These are phyloP conservation scores for Aphanomyces invadans DNA, from an alignment of 352 stramenopile genomes.

Conservation along the genomic window DNA sequence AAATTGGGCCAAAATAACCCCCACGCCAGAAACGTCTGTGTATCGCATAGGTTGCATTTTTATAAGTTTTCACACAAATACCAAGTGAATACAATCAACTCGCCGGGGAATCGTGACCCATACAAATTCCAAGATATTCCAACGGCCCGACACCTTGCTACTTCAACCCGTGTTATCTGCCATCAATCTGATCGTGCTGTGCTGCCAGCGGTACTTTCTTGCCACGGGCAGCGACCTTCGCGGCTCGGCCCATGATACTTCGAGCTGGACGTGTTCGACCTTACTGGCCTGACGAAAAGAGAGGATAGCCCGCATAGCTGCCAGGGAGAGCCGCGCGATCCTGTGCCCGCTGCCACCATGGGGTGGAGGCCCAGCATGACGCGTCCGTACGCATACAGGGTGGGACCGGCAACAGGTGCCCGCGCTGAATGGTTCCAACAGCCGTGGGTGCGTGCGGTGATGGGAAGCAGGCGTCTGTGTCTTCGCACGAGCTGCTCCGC, in stretches of 20 bases:
- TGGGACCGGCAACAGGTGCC: too few species aligned
- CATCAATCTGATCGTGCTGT: slow-evolving; percentile 1
- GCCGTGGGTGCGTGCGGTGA: too few species aligned
- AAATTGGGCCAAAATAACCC: background rate
- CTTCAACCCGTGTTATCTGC: background rate
- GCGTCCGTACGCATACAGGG: too few species aligned
- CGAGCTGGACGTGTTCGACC: background rate
- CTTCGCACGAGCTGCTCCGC: too few species aligned
- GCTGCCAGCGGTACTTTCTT: slow-evolving; percentile 1
- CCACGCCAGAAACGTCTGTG: background rate
- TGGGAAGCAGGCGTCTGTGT: too few species aligned
- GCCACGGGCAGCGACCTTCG: background rate
- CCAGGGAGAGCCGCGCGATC: too few species aligned
- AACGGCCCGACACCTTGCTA: slow-evolving; percentile 8
- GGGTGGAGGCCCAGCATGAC: too few species aligned
- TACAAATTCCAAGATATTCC: slow-evolving; percentile 1
- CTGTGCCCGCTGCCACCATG: too few species aligned
- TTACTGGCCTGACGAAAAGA: too few species aligned
- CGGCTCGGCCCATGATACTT: background rate
- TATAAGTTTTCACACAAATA: background rate
- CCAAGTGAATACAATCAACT: slow-evolving; percentile 4
- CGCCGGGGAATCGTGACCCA: background rate
- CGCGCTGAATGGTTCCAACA: too few species aligned
- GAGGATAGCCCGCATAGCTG: too few species aligned
- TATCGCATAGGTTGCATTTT: background rate